phyloP scores from a whole-genome alignment of 2,329 filamentous ascomycete species.

The Coniochaeta sp. region DNA sequence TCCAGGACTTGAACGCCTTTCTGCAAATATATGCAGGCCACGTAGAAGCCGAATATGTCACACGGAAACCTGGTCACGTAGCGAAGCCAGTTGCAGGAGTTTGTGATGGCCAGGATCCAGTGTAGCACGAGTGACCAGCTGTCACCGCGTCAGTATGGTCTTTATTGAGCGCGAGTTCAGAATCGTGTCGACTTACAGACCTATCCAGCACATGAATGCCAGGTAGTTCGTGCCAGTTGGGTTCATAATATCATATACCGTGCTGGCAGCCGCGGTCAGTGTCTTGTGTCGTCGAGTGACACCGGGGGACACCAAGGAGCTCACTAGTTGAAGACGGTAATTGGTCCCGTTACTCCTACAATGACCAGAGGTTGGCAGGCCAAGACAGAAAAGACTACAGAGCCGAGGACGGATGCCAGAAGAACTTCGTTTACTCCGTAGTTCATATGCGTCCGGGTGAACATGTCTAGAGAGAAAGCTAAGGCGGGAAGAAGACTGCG shows the following conservation, averaged over 20 bases:
- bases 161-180: neutral
- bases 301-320: constrained; percentile 13
- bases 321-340: constrained; percentile 86
- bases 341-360: constrained; percentile 84
- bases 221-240: constrained; percentile 75
- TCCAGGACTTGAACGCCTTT: constrained; percentile 84
- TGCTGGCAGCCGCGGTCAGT: constrained; percentile 33
- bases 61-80: constrained; percentile 90
- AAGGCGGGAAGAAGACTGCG: constrained; percentile 74
- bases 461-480: constrained; percentile 90
- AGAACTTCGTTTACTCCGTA: constrained; percentile 90
- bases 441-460: constrained; percentile 74
- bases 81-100: constrained; percentile 79
- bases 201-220: constrained; percentile 88
- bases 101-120: constrained; percentile 75
- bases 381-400: constrained; percentile 72
- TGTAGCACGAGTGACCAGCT: constrained; percentile 81
- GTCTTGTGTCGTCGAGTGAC: neutral
- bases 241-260: constrained; percentile 80
- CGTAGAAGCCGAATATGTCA: constrained; percentile 91
- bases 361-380: constrained; percentile 83
- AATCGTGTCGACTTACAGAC: constrained; percentile 45
- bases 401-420: constrained; percentile 74
- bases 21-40: constrained; percentile 85
- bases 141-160: neutral